phyloP scores from a whole-genome alignment of 306 rosid species.

The Cajanus cajan region DNA sequence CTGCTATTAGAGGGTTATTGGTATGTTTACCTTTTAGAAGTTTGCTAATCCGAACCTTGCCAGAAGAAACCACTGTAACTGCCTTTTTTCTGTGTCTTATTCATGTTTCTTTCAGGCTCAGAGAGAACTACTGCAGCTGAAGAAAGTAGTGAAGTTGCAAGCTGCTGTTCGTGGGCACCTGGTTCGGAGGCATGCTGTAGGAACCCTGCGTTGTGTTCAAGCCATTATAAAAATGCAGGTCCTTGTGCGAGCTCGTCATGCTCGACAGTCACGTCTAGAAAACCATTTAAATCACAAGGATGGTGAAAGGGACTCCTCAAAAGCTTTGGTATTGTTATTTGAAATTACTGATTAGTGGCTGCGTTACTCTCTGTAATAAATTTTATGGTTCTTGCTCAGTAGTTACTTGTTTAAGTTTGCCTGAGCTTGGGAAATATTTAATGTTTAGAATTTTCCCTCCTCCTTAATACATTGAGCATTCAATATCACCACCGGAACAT shows the following conservation, averaged over 20 bases:
- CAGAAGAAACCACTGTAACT: not conserved
- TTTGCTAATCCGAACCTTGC: conserved; percentile 5
- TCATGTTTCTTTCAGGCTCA: conserved; percentile 56
- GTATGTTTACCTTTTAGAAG: conserved; percentile 44
- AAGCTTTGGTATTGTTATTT: conserved; percentile 48
- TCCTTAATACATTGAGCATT: not conserved
- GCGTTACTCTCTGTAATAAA: conserved; percentile 7
- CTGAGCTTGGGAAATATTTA: not conserved
- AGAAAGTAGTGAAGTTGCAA: conserved; percentile 80
- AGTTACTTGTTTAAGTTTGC: not conserved
- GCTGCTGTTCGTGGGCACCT: conserved; percentile 93
- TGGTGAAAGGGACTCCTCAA: conserved; percentile 28
- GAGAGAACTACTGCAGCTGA: conserved; percentile 47
- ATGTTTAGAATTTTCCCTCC: not conserved
- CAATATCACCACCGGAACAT: not conserved
- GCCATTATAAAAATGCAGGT: conserved; percentile 85
- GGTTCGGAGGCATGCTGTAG: conserved; percentile 87
- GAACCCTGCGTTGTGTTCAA: conserved; percentile 88
- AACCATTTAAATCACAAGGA: conserved; percentile 33
- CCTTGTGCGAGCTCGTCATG: conserved; percentile 77
- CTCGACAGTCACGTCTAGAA: conserved; percentile 35
- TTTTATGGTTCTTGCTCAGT: not conserved
- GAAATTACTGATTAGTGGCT: not conserved
- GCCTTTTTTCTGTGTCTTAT: not conserved
- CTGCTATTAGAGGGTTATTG: conserved; percentile 74